Conservation (phyloP, 208 protist species). For the Acanthamoeba polyphaga region DNA sequence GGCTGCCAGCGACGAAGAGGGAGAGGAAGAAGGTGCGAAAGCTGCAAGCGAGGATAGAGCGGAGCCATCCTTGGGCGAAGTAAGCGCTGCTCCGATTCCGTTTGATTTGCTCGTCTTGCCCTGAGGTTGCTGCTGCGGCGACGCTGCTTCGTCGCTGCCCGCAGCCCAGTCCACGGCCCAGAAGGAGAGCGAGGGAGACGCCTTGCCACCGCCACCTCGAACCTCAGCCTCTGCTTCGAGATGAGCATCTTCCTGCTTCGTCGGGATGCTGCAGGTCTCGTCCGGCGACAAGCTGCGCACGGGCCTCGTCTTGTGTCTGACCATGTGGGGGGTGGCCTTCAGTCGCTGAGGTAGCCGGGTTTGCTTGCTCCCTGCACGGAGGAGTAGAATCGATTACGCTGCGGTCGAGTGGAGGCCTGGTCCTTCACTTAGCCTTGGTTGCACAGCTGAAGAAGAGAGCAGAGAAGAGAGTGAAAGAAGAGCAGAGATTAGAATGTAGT, state of each 20-base stretch:
- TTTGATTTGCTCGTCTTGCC: neutral
- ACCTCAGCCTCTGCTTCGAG: neutral
- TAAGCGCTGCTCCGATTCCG: neutral
- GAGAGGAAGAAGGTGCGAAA: neutral
- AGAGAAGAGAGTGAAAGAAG: neutral
- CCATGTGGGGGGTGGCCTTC: constrained; percentile 1
- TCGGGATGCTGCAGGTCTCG: constrained; percentile 2
- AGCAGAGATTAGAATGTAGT: neutral
- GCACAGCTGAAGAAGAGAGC: neutral
- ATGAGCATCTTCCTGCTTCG: neutral
- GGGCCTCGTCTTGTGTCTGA: constrained; percentile 63
- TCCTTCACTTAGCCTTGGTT: too few relatives aligned
- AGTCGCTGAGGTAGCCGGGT: too few relatives aligned
- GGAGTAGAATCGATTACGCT: too few relatives aligned
- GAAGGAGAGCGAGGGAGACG: neutral
- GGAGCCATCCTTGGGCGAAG: neutral
- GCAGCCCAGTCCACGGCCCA: constrained; percentile 3
- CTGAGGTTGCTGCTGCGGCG: neutral
- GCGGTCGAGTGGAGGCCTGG: too few relatives aligned
- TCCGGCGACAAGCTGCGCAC: constrained; percentile 39
- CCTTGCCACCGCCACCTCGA: neutral
- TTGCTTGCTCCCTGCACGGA: too few relatives aligned
- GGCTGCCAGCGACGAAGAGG: neutral
- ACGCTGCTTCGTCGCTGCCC: constrained; percentile 6
- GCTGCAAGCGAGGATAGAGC: neutral